Evolutionary conservation across 441 rosid genomes (phyloP), one percentile per base, ranked within the genome.

Genomic region (Monsonia emarginata): DNA sequence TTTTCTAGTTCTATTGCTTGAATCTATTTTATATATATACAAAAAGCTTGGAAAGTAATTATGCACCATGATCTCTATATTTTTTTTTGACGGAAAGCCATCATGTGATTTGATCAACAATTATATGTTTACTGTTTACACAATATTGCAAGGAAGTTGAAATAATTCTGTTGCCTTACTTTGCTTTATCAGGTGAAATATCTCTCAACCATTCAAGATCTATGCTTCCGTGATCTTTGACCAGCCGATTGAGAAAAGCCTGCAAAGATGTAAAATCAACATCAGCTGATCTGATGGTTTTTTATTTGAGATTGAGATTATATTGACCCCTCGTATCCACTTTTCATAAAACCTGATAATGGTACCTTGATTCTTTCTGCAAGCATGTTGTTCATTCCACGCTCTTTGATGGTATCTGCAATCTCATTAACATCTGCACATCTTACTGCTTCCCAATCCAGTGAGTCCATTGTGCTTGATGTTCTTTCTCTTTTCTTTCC

Each of bases 331-430:
- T 0, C 9, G 13, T 32, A 32, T 61, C 44, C 9, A 56, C 4
- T 70, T 69, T 19, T 64, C 46, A 32, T 40, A 24, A 28, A 62
- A 59, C 61, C 24, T 59, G 44, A 65, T 16, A 27, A 48, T 54
- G 16, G 24, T 66, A 85, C 94, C 91, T 88, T 76, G 73, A 88
- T 86, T 75, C 94, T 84, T 72, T 73, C 81, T 0, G 90, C 90
- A 64, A 88, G 90, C 76, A 75, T 78, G 68, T 86, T 83, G 79
- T 92, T 92, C 96, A 91, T 92, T 34, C 99, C 99, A 69, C 99
- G 80, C 68, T 82, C 97, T 81, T 81, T 90, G 59, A 95, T 95
- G 40, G 89, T 64, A 0, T 81, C 74, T 46, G 98, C 74, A 64
- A 95, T 85, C 73, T 82, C 84, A 18, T 64, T 50, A 48, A 85